Evolutionary conservation across 768 basidiomycete species (phyloP).

Genomic region (Thelephora ganbajun): DNA sequence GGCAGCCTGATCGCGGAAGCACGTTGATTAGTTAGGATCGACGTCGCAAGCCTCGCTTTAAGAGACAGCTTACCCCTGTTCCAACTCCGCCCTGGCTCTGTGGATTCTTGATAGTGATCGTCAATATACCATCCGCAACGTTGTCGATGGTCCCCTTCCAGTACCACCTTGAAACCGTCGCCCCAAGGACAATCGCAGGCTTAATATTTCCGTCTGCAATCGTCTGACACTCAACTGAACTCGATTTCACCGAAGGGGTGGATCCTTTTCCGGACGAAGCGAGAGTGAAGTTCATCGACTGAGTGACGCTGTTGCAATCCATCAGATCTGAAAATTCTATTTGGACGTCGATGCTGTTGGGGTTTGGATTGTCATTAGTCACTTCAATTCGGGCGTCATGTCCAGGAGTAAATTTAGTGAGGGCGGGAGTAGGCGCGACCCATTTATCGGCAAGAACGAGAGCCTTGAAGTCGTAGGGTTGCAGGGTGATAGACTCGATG

Average conservation of each 20-base stretch:
- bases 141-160: slow-evolving; percentile 66
- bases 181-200: slow-evolving; percentile 36
- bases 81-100: slow-evolving; percentile 24
- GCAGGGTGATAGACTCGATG: slow-evolving; percentile 47
- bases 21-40: neutral
- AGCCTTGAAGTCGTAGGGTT: slow-evolving; percentile 69
- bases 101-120: slow-evolving; percentile 53
- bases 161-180: slow-evolving; percentile 43
- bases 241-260: slow-evolving; percentile 36
- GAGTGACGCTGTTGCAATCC: slow-evolving; percentile 58
- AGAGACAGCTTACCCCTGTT: slow-evolving; percentile 39
- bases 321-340: slow-evolving; percentile 73
- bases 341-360: slow-evolving; percentile 43
- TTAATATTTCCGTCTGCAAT: slow-evolving; percentile 30
- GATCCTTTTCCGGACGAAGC: slow-evolving; percentile 53
- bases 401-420: slow-evolving; percentile 74
- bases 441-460: slow-evolving; percentile 59
- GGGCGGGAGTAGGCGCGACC: slow-evolving; percentile 52
- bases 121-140: slow-evolving; percentile 73
- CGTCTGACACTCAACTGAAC: slow-evolving; percentile 28
- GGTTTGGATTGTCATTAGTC: slow-evolving; percentile 32
- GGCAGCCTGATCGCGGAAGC: slow-evolving; percentile 25
- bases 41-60: slow-evolving; percentile 2
- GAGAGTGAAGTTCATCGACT: slow-evolving; percentile 50
- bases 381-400: slow-evolving; percentile 66